phyloP scores from a whole-genome alignment of 139 green algal species.

The Auxenochlorella pyrenoidosa region DNA sequence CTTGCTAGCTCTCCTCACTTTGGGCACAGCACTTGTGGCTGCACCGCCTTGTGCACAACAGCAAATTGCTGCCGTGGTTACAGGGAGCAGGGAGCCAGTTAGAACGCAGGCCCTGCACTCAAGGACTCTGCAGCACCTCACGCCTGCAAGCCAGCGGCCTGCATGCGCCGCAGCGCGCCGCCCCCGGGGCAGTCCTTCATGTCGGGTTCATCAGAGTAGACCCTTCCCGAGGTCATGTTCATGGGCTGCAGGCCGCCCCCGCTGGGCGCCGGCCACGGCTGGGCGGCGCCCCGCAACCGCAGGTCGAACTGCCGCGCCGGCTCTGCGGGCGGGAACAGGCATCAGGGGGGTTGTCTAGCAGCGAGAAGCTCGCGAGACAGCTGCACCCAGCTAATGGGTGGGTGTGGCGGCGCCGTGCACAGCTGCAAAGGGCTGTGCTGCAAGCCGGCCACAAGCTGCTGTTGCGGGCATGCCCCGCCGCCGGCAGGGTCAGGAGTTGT shows the following conservation, averaged over 20 bases:
- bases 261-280: slow-evolving; percentile 6
- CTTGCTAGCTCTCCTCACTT: too few species aligned
- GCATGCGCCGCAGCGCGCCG: background rate
- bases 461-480: too few species aligned
- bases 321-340: background rate
- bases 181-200: slow-evolving; percentile 15
- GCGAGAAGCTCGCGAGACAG: background rate
- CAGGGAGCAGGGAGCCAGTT: too few species aligned
- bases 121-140: background rate
- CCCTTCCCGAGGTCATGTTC: slow-evolving; percentile 4
- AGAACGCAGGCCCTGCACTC: too few species aligned
- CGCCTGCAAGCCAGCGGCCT: background rate
- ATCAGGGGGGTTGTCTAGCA: background rate
- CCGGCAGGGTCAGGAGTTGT: too few species aligned
- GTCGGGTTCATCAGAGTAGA: background rate
- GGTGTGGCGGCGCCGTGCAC: background rate
- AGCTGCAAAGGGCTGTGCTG: too few species aligned
- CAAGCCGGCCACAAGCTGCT: background rate
- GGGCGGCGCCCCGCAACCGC: background rate
- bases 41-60: too few species aligned
- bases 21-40: too few species aligned
- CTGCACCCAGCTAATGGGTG: background rate
- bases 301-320: slow-evolving; percentile 16
- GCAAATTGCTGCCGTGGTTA: too few species aligned
- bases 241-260: background rate